Base-by-base conservation (phyloP, 2,329 filamentous ascomycete species). In the Zarea fungicola region DNA sequence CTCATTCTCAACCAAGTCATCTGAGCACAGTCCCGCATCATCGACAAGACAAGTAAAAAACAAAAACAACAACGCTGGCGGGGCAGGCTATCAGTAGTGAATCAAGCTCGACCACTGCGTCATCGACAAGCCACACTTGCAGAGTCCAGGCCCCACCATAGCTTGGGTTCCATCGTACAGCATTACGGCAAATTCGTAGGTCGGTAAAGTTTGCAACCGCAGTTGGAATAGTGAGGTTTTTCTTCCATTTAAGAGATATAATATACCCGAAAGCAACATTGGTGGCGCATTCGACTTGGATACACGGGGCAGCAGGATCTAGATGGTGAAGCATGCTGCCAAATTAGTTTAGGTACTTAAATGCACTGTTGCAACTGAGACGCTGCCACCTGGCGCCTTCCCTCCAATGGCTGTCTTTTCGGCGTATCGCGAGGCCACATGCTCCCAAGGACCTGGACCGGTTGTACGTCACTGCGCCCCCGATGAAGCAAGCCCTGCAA, bases 61-160 rank as follows among this genome's bases (percentile, higher is more conserved):
- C 31, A 19, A 31, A 39, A 31, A 47, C 36, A 31, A 14, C 43
- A 11, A 16, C 16, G 10, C 28, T 13, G 19, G 40, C 48, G 31
- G 40, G 43, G 43, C 43, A 22, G 11, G 9, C 7, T 10, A 10
- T 51, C 47, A 57, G 50, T 16, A 21, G 10, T n/a, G 48, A 58
- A 51, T 56, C 52, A 53, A 52, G 49, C 56, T 57, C 45, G 50
- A 52, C n/a, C 55, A 56, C 58, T 64, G 62, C 63, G 63, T 65
- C 63, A 65, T 65, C 60, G 62, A 64, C 56, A 58, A 53, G 52
- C 49, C 51, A 52, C 49, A 39, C 22, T 40, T 48, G 26, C 36
- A 18, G 22, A 13, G 5, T 21, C 43, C 34, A 31, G 23, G 43
- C 43, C 31, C 43, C 43, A 47, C 42, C 18, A 23, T 26, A 23